Percentiles rank a stretch among this genome's conserved stretches.
Conservation (phyloP, 1,284 basidiomycete genomes). For the Irpex sp. region DNA sequence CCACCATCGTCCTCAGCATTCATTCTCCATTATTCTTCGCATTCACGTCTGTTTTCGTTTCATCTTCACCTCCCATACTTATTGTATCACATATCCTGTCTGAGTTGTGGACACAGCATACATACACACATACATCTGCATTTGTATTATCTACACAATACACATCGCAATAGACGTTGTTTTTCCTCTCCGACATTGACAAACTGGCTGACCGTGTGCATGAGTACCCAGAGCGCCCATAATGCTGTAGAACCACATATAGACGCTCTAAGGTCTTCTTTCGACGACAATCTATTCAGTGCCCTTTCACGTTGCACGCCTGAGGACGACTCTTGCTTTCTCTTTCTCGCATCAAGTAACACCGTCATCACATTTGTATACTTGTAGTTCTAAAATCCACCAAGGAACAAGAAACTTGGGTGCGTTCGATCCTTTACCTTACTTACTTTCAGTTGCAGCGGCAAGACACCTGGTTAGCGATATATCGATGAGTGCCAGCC, state of each 20-base stretch:
- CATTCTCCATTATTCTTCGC: constrained; percentile 1
- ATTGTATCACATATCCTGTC: constrained; percentile 1
- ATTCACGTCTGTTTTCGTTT: not conserved
- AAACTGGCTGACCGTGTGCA: no score
- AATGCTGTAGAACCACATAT: no score
- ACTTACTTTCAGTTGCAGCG: not conserved
- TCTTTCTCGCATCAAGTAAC: no score
- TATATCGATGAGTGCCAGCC: not conserved
- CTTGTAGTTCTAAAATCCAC: no score
- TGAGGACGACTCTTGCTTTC: no score
- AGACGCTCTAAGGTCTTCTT: no score
- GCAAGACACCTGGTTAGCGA: not conserved
- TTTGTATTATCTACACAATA: not conserved
- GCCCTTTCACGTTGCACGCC: no score
- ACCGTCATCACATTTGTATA: no score
- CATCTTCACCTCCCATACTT: not conserved
- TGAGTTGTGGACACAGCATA: not conserved
- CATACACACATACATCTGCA: constrained; percentile 1
- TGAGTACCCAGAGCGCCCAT: no score
- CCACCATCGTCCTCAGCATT: not conserved
- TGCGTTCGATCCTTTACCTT: not conserved
- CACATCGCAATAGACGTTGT: not conserved
- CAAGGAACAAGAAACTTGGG: no score
- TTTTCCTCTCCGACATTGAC: not conserved
- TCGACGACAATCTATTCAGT: no score